Evolutionary conservation across 1,139 yeast genomes (phyloP), one percentile per base, ranked within the genome.

Genomic region (Taphrina pruni): DNA sequence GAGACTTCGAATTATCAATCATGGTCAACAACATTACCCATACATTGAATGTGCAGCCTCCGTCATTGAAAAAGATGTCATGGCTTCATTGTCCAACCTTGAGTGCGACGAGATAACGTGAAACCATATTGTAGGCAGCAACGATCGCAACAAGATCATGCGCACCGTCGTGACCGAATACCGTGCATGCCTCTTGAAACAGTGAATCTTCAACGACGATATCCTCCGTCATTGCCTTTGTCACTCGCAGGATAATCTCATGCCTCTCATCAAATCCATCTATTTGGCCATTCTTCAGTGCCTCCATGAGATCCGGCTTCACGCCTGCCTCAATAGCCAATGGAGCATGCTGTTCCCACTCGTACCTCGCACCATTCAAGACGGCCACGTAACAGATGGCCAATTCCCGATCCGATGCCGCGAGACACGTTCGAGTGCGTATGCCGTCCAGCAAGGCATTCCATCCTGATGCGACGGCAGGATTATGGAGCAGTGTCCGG

Each of bases 331-430:
- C 21, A 14, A 64, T 38, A 48, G 67, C 67, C 17, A 64, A 46
- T 11, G 52, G 61, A 17, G 52, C 67, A n/a, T 64, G 67, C 35
- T 64, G 67, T 26, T 11, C 26, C 67, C 67, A 64, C 38, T 64
- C 67, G n/a, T 64, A 64, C 39, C 21, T 55, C 45, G 67, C 67
- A 17, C 43, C 45, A 14, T 64, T 64, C 39, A 64, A n/a, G 12
- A 64, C 67, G 6, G 67, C 67, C 38, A 64, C 67, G 14, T 20
- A 55, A 39, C 67, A 64, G 46, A 64, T 64, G n/a, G 55, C 46
- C 38, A 64, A 11, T 46, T 64, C 67, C 20, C 48, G 32, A 1
- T 43, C 55, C 21, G 48, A 51, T 11, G 41, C 55, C 12, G 45
- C 12, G 41, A 64, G 39, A 9, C 54, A 12, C 26, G 67, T 55